Conservation (phyloP, 306 rosid species). For the Morella rubra region DNA sequence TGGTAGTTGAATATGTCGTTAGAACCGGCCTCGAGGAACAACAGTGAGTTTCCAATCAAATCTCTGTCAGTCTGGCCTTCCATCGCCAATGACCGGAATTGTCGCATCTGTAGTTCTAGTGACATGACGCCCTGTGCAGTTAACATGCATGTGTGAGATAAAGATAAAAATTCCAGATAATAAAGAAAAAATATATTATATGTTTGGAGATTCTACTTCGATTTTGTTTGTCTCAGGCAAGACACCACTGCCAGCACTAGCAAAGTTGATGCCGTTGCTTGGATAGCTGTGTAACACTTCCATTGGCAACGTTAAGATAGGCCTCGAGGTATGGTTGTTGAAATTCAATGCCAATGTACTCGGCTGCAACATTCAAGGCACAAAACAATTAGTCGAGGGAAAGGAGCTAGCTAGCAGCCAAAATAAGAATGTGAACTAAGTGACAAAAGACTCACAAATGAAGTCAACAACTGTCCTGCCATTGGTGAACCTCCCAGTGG, state of each 20-base stretch:
- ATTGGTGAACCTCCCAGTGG: conserved; percentile 47
- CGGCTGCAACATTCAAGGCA: conserved; percentile 31
- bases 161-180: no score
- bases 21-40: conserved; percentile 44
- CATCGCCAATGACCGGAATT: conserved; percentile 31
- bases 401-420: no score
- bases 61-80: conserved; percentile 24
- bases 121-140: conserved; percentile 25
- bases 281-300: conserved; percentile 39
- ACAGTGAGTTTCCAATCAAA: conserved; percentile 29
- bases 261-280: conserved; percentile 42
- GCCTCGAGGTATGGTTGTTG: conserved; percentile 38
- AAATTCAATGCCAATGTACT: conserved; percentile 34
- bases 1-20: conserved; percentile 40
- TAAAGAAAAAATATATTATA: no score
- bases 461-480: conserved; percentile 42
- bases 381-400: background rate
- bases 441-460: conserved; percentile 30
- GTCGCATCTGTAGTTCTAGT: conserved; percentile 33
- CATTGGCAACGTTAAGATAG: conserved; percentile 29
- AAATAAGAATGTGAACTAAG: background rate
- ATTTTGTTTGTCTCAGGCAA: conserved; percentile 17
- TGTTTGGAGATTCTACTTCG: background rate
- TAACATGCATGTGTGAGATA: background rate
- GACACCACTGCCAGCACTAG: conserved; percentile 53